Evolutionary conservation across 1,284 basidiomycete genomes (phyloP), one percentile per base, ranked within the genome.

Genomic region (Tilletia walkeri): DNA sequence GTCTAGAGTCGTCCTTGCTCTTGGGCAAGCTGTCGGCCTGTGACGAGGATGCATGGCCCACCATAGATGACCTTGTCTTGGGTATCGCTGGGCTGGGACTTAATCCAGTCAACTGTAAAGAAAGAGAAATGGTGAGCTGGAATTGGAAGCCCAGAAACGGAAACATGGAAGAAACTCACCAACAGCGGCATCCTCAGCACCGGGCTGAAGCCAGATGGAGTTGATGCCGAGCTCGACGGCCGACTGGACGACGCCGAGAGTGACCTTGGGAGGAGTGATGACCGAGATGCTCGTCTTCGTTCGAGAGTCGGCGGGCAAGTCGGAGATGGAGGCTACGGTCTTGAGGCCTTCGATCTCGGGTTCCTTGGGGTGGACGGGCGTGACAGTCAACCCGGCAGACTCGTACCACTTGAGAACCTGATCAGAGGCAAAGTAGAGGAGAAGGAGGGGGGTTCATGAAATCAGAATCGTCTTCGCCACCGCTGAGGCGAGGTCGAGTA

Each of bases 381-480:
- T 79, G 2, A 75, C 74, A 3, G 76, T 70, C 59, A 82, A 66
- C 18, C 73, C 59, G 49, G 76, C 68, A 7, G 73, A 67, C 39
- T 78, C 74, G 61, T 83, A 82, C 81, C 80, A 83, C 39, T 77
- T 78, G 7, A 83, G 66, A 10, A 80, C 78, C 77, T 79, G 70
- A 30, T 12, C 3, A 34, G 48, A 5, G 69, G 18, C 34, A 47
- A 39, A 30, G 24, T 30, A 30, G 24, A 30, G 24, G 24, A 30
- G 24, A 2, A 30, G 6, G 18, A 18, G 34, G 3, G 30, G 24
- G 39, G 61, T n/a, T 20, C 34, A 34, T 34, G 36, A 30, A 30
- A 49, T 30, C 24, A 30, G 24, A 30, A 30, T 30, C 24, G 24
- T 30, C 24, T 30, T 30, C 24, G 24, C 24, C 24, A 30, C 24